Conservation (phyloP, 805 yeast genomes). For the Zygotorulaspora sp. region DNA sequence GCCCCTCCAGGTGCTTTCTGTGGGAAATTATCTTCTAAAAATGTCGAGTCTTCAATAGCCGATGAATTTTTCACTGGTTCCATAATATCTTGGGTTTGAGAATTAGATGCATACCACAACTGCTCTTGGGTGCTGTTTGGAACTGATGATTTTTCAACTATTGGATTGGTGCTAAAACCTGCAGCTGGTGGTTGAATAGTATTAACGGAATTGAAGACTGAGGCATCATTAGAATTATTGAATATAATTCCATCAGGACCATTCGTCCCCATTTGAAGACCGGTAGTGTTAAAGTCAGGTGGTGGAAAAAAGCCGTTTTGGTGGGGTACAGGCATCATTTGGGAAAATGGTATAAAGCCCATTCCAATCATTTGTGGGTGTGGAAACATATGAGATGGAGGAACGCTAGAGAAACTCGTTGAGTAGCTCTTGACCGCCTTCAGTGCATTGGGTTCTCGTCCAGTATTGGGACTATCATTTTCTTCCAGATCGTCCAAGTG, state of each 20-base stretch:
- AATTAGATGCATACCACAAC: conserved; percentile 17
- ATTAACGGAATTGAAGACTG: conserved; percentile 9
- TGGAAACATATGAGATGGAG: conserved; percentile 21
- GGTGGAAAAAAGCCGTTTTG: conserved; percentile 27
- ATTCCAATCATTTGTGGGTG: conserved; percentile 30
- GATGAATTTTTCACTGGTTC: conserved; percentile 7
- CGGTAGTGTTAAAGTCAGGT: conserved; percentile 21
- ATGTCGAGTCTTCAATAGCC: conserved; percentile 12
- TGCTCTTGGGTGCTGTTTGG: conserved; percentile 15
- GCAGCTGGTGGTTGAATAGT: conserved; percentile 10
- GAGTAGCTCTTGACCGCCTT: conserved; percentile 1
- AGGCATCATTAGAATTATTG: conserved; percentile 18
- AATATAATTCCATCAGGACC: conserved; percentile 9
- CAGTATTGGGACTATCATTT: conserved; percentile 3
- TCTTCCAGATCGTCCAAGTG: conserved; percentile 28
- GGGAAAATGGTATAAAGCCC: conserved; percentile 33
- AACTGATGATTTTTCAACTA: conserved; percentile 5
- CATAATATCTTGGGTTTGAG: conserved; percentile 9
- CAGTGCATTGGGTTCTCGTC: conserved; percentile 3
- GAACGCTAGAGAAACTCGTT: conserved; percentile 6
- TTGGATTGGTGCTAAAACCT: conserved; percentile 6
- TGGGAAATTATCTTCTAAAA: conserved; percentile 12
- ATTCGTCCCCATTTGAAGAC: conserved; percentile 5
- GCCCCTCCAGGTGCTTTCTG: conserved; percentile 15
- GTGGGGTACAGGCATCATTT: conserved; percentile 33